Percentiles rank a stretch among this genome's conserved stretches.
Conservation (phyloP, 2,329 filamentous ascomycete genomes). For the Claviceps sp. region DNA sequence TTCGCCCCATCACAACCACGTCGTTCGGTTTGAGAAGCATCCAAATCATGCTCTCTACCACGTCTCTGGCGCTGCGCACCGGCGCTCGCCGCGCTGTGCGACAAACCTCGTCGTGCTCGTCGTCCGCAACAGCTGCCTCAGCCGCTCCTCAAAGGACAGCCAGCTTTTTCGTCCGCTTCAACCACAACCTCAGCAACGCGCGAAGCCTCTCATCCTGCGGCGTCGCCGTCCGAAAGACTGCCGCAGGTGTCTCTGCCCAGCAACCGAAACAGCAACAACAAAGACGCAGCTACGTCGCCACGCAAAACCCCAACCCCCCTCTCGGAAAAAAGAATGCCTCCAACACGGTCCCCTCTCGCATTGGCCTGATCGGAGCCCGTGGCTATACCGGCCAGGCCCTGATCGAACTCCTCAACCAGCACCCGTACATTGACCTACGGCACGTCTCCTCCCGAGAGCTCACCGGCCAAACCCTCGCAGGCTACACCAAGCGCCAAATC, state of each 20-base stretch:
- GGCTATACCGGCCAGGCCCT: slow-evolving; percentile 52
- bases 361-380: slow-evolving; percentile 80
- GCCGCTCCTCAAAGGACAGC: neutral
- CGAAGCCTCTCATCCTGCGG: neutral
- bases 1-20: neutral
- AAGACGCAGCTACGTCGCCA: neutral
- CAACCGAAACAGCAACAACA: neutral
- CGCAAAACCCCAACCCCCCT: slow-evolving; percentile 40
- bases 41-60: slow-evolving; percentile 3
- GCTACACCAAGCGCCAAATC: slow-evolving; percentile 83
- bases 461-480: slow-evolving; percentile 71
- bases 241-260: neutral
- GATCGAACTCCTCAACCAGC: slow-evolving; percentile 72
- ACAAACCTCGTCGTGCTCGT: neutral
- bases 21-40: slow-evolving; percentile 3
- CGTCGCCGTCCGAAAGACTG: neutral
- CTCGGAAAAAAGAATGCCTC: slow-evolving; percentile 78
- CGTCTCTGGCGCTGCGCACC: neutral
- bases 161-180: neutral
- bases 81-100: slow-evolving; percentile 1
- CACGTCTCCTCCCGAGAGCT: slow-evolving; percentile 92
- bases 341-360: slow-evolving; percentile 62
- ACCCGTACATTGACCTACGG: slow-evolving; percentile 78
- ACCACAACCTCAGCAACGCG: neutral
- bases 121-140: no score